phyloP scores from a whole-genome alignment of 805 yeast species.

The Kodamaea lidongshanica region DNA sequence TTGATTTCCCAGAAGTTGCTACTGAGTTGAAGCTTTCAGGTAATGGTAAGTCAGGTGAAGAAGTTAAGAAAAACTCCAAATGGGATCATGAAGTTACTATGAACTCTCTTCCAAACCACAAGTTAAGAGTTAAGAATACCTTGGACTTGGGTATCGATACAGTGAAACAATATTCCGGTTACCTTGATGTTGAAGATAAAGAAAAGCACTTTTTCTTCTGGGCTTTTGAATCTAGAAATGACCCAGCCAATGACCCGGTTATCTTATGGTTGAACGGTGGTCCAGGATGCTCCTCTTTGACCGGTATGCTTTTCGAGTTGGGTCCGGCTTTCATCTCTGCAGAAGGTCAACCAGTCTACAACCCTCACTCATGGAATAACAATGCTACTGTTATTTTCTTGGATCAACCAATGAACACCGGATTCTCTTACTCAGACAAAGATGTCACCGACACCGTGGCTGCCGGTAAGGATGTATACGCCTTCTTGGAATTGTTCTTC shows the following conservation, averaged over 20 bases:
- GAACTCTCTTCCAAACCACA: conserved; percentile 41
- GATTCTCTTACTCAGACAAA: conserved; percentile 72
- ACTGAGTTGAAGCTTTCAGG: conserved; percentile 44
- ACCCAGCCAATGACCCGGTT: conserved; percentile 80
- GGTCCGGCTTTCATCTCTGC: conserved; percentile 78
- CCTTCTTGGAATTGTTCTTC: conserved; percentile 78
- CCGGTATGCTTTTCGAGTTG: conserved; percentile 85
- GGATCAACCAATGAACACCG: conserved; percentile 93
- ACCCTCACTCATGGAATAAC: conserved; percentile 85
- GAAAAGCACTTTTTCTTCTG: conserved; percentile 91
- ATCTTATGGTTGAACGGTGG: conserved; percentile 94
- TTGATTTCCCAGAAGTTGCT: conserved; percentile 53
- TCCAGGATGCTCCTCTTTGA: conserved; percentile 90
- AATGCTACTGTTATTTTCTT: conserved; percentile 87
- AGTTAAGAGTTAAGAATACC: conserved; percentile 52
- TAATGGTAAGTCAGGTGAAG: conserved; percentile 47
- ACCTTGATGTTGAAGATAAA: conserved; percentile 71
- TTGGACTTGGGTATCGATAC: conserved; percentile 68
- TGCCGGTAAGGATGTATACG: conserved; percentile 83
- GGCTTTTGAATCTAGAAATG: conserved; percentile 88
- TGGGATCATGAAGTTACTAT: conserved; percentile 37
- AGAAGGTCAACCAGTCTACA: conserved; percentile 62
- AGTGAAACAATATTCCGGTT: conserved; percentile 80
- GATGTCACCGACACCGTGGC: conserved; percentile 65
- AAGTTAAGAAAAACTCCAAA: conserved; percentile 10